These are phyloP conservation scores for Diaporthe humulicola DNA, from an alignment of 2,329 filamentous ascomycete genomes.

Conservation along the genomic window DNA sequence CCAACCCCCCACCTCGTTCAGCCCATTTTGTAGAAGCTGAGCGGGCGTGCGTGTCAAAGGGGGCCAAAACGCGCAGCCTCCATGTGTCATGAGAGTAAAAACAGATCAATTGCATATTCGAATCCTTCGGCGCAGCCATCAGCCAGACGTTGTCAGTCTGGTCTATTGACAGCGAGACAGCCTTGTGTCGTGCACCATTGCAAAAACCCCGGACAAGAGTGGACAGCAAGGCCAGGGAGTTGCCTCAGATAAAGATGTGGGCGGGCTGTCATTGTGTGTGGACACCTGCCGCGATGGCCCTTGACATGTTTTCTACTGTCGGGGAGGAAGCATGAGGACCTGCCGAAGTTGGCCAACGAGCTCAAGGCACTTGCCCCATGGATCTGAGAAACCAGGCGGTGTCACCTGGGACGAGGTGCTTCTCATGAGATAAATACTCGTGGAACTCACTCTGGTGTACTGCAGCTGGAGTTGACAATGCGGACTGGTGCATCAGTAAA, in stretches of 20 bases:
- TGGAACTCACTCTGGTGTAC: not conserved
- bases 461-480: not conserved
- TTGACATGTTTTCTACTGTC: not conserved
- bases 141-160: not conserved
- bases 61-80: slow-evolving; percentile 2
- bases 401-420: not conserved
- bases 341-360: not conserved
- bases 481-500: not conserved
- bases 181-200: not conserved
- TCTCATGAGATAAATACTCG: not conserved
- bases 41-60: not conserved
- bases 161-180: not conserved
- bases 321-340: not conserved
- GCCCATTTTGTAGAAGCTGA: not conserved
- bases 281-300: not conserved
- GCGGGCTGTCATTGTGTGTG: slow-evolving; percentile 16
- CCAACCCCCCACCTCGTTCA: not conserved
- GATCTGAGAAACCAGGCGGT: not conserved
- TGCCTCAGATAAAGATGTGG: not conserved
- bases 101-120: not conserved
- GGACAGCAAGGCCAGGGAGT: not conserved
- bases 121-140: not conserved
- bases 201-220: not conserved
- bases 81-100: not conserved
- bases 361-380: not conserved